Evolutionary conservation across 2,329 filamentous ascomycete species (phyloP), one percentile per base, ranked within the genome.

Genomic region (Xylariaceae sp.): DNA sequence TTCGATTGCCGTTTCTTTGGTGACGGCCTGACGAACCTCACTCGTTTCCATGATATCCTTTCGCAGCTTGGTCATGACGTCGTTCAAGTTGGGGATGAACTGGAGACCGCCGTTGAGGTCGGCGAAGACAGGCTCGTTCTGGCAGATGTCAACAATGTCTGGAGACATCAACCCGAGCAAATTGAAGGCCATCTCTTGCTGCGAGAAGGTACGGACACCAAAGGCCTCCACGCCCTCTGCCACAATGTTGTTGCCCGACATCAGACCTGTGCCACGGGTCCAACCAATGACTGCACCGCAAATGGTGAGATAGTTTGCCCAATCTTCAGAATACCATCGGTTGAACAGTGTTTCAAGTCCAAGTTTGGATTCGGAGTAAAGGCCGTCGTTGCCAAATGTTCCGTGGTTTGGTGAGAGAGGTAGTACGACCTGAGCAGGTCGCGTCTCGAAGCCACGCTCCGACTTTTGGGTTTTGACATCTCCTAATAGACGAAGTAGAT

Each of bases 151-250:
- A 54, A 95, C 90, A 56, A 98, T 87, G 19, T 84, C 79, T 29
- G 93, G 90, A 1, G 90, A 87, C 93, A 98, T 95, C 39, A 98
- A 79, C 54, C 93, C 91, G 34, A 98, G 80, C 52, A 98, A 70
- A 69, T 98, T 98, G 77, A 98, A 98, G 13, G 93, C 93, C 93
- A 98, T 98, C 68, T 98, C 93, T 64, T 95, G 89, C 70, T 97
- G 93, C 9, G 91, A 97, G 76, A 98, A 98, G 3, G 93, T 98
- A 56, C 93, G 89, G 19, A 97, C 93, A 57, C 93, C 93, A 53
- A 94, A 93, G 56, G 87, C 88, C 73, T 98, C 93, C 42, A 98
- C 89, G 45, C 91, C 93, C 65, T 97, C 91, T 28, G 93, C 93
- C 51, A 97, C 90, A 56, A 97, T 83, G 67, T 98, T 97, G 76